Evolutionary conservation across 305 asterid genomes (phyloP).

Genomic region (Fraxinus xanthoxyloides): DNA sequence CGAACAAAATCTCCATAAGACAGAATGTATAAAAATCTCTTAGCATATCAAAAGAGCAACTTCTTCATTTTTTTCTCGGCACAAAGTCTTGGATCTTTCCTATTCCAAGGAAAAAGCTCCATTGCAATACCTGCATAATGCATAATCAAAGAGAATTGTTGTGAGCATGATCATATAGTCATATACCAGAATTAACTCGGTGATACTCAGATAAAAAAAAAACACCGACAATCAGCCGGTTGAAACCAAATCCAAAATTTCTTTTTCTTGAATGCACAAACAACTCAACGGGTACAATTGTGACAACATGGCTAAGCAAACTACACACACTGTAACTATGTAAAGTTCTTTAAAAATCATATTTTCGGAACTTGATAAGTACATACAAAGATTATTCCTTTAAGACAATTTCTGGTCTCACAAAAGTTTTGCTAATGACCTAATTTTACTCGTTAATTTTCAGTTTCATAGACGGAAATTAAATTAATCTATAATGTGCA

Average conservation of each 20-base stretch:
- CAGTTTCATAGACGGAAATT: not conserved
- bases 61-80: not conserved
- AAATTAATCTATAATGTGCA: not conserved
- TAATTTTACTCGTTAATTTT: not conserved
- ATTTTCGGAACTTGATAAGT: not conserved
- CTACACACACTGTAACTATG: not conserved
- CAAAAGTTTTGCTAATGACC: not conserved
- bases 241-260: not conserved
- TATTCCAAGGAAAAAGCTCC: constrained; percentile 67
- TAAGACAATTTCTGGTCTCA: not conserved
- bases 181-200: not conserved
- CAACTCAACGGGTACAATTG: not conserved
- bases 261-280: not conserved
- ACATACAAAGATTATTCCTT: not conserved
- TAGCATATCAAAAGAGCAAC: not conserved
- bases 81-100: constrained; percentile 8
- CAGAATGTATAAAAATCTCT: not conserved
- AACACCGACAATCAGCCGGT: not conserved
- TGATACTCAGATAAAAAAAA: not conserved
- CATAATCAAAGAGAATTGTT: not conserved
- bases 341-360: not conserved
- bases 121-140: constrained; percentile 65
- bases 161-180: not conserved
- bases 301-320: not conserved
- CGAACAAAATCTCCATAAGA: not conserved